Base-by-base conservation (phyloP, 2,329 filamentous ascomycete genomes). In the Monilinia laxa region DNA sequence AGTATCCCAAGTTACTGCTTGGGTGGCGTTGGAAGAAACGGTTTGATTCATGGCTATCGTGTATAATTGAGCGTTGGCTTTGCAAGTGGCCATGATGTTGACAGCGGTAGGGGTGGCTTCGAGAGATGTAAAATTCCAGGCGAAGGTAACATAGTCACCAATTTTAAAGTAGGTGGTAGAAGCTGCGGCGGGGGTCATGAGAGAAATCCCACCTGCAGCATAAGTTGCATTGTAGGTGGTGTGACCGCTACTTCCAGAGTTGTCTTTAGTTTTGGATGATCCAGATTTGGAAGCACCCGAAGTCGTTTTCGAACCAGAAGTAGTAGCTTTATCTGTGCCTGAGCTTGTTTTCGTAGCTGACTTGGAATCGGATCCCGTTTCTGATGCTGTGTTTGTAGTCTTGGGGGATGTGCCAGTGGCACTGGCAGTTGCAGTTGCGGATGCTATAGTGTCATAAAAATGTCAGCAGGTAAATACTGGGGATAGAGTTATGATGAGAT, bases 41-140 rank as follows among this genome's bases (percentile, higher is more conserved):
- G 84, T 84, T 83, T 87, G 87, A 79, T 89, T 89, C 74, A 81
- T 79, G 3, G 86, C 86, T 55, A 90, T 79, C 20, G 86, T 89
- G 79, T 84, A 89, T 2, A 85, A 83, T 68, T 81, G 79, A 25
- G 79, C 76, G 55, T 81, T 83, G 10, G 76, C 76, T 52, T 82
- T 82, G 79, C 84, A 87, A 70, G 83, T 85, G 45, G 86, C 80
- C 67, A 87, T 76, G 18, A 89, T 79, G 70, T 89, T 85, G 67
- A 90, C 74, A 52, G 85, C 86, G 3, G 84, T 86, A 2, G 87
- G 87, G 1, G 80, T 83, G 35, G 79, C 85, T 65, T 81, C 79
- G 40, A 90, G 76, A 55, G 82, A 83, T 4, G 87, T 89, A 79
- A 88, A 89, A 78, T 89, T 89, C 86, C 86, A 90, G 57, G 78